Evolutionary conservation across 345 rosid species (phyloP), one percentile per base, ranked within the genome.

Genomic region (Hibiscus trionum): DNA sequence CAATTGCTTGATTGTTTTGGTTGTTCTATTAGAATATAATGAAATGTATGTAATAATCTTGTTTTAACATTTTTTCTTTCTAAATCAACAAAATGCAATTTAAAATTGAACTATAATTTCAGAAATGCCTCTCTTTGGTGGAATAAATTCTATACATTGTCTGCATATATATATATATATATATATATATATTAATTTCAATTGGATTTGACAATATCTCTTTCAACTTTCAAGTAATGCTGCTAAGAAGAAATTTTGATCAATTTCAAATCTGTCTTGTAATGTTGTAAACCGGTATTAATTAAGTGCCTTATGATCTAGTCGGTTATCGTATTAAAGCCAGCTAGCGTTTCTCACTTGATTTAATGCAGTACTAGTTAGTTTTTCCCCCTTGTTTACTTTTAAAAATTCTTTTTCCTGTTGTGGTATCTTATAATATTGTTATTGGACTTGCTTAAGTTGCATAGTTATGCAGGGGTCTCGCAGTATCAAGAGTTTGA

Each of bases 401-500:
- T 44, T 44, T 24, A 17, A 29, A 21, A 17, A 50, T 68, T 69
- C 2, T 69, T 69, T 68, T 52, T 73, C 11, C 46, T 52, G n/a
- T 73, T 58, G 8, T 35, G 11, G 6, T 49, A 19, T 73, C 31
- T 21, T 39, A 21, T 53, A 52, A 21, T 24, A 50, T 49, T 59
- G 39, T 19, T 60, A 49, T 58, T 72, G 42, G 72, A 47, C 44
- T 76, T 59, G 68, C 64, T 77, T 72, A 33, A 58, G 35, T 16
- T 71, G 71, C 57, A 24, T 72, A 44, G 31, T 1, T 39, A 29
- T 80, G 77, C 79, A 95, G 99, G 90, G 86, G 27, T 74, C 72
- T 71, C 87, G 93, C 65, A 90, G 72, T 72, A 75, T 76, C 70
- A 86, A 75, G 83, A 95, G 97, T 73, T 90, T 70, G 39, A 86